A percentile compares a stretch with the other conserved stretches of the same genome.
Conservation (phyloP, 2,329 filamentous ascomycete species). For the Graphilbum fragrans region DNA sequence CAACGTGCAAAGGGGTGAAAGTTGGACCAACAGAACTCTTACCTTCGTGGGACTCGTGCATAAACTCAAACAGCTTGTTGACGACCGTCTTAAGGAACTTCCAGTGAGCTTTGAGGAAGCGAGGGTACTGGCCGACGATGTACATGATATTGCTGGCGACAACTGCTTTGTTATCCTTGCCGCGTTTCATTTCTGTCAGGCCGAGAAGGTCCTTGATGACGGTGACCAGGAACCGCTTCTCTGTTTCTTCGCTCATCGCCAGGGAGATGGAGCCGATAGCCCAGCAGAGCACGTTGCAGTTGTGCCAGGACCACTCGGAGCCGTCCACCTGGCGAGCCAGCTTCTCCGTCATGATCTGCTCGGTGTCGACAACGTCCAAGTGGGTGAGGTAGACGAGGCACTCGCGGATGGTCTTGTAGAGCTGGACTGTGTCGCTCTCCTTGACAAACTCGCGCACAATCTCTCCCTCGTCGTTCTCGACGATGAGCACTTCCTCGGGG, state of each 20-base stretch:
- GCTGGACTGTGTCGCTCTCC: constrained; percentile 95
- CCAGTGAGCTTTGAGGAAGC: constrained; percentile 98
- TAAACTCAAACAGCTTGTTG: constrained; percentile 99
- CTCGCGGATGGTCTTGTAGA: constrained; percentile 98
- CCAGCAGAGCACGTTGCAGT: constrained; percentile 99
- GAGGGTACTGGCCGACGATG: constrained; percentile 96
- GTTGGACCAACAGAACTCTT: constrained; percentile 14
- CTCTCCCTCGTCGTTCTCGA: constrained; percentile 99
- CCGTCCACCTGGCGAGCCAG: constrained; percentile 90
- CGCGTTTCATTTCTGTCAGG: constrained; percentile 96
- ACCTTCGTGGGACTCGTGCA: constrained; percentile 99
- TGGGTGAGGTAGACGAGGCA: constrained; percentile 96
- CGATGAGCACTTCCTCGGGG: constrained; percentile 93
- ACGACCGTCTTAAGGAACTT: constrained; percentile 99
- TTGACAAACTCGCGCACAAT: constrained; percentile 99
- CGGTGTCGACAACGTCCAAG: constrained; percentile 91
- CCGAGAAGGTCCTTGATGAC: constrained; percentile 97
- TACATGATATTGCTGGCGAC: constrained; percentile 99
- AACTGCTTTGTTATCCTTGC: constrained; percentile 98
- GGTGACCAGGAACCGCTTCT: constrained; percentile 95
- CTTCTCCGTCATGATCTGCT: constrained; percentile 99
- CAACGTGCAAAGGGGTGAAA: background rate
- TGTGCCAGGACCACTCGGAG: constrained; percentile 96
- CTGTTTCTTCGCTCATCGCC: constrained; percentile 98
- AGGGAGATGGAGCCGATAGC: constrained; percentile 97